Base-by-base conservation (phyloP, 768 basidiomycete genomes). In the Trametopsis cervina region DNA sequence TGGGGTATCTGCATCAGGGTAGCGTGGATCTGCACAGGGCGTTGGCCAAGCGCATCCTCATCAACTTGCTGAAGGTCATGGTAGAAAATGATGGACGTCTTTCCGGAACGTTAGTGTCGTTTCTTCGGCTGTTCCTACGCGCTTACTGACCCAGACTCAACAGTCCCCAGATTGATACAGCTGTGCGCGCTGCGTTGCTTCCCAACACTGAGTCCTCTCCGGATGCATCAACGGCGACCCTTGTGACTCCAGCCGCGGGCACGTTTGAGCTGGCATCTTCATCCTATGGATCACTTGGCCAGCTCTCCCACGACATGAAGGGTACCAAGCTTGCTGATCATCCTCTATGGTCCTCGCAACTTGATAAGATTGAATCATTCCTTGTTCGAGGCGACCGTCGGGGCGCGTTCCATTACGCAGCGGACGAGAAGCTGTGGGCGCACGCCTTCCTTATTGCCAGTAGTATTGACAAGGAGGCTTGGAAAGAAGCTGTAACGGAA, bases 361-460 rank as follows among this genome's bases (percentile, higher is more conserved):
- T 96, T 22, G 80, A 89, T 60, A 81, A 78, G 60, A 85, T 96
- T 50, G 81, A 91, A 57, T 77, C 78, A 23, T 77, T 89, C 43
- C 75, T 99, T 13, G 65, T 93, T 9, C 78, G 80, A 49, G 96
- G 95, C 13, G 83, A 96, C 57, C 84, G 90, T 27, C 80, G 79
- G 18, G 80, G 84, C 53, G 96, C 96, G 1, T 92, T 88, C 61
- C 81, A 82, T 49, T 93, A 81, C 62, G 95, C 96, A 2, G 72
- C 90, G 37, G 88, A 94, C 50, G 79, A 92, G 64, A 85, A 79
- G 58, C 65, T 98, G 36, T 99, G 95, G 94, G 83, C 90, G 0
- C 96, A 99, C 64, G 95, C 96, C 2, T 81, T 98, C 78, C 66
- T 98, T 47, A 92, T 99, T 54, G 82, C 95, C 9, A 94, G 89